Conservation (phyloP, 2,329 filamentous ascomycete species). For the Neopestalotiopsis sp. region DNA sequence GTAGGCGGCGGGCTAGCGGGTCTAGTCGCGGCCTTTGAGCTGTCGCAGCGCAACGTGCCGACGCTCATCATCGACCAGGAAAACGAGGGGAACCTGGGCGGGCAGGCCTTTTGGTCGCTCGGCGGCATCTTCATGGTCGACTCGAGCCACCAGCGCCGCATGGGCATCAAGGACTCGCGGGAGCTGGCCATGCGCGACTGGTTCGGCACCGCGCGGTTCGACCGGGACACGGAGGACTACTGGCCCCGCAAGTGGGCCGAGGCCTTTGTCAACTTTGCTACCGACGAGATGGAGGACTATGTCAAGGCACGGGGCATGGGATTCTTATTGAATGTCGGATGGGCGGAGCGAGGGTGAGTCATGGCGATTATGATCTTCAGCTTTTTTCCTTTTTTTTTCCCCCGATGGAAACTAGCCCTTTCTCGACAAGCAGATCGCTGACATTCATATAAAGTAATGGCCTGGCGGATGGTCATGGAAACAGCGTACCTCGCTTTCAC, state of each 20-base stretch:
- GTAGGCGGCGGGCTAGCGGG: slow-evolving; percentile 63
- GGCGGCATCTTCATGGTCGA: slow-evolving; percentile 66
- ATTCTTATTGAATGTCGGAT: slow-evolving; percentile 60
- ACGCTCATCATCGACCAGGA: slow-evolving; percentile 63
- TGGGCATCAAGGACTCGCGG: slow-evolving; percentile 63
- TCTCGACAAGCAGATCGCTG: neutral
- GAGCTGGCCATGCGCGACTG: slow-evolving; percentile 64
- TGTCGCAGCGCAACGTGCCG: slow-evolving; percentile 54
- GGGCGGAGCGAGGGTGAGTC: slow-evolving; percentile 62
- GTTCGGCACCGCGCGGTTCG: slow-evolving; percentile 62
- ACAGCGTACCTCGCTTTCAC: slow-evolving; percentile 68
- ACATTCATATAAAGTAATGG: slow-evolving; percentile 42
- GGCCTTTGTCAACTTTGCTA: slow-evolving; percentile 66
- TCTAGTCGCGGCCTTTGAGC: slow-evolving; percentile 64
- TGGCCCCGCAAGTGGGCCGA: slow-evolving; percentile 68
- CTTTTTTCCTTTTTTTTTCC: neutral
- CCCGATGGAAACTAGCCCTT: neutral
- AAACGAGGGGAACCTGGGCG: slow-evolving; percentile 59
- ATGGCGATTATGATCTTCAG: neutral
- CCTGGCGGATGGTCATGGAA: slow-evolving; percentile 61
- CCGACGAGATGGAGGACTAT: slow-evolving; percentile 63
- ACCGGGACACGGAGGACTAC: slow-evolving; percentile 58
- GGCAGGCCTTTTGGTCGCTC: slow-evolving; percentile 69
- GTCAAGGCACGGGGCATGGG: slow-evolving; percentile 57
- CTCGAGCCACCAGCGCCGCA: slow-evolving; percentile 59